Evolutionary conservation across 495 filamentous ascomycete species (phyloP), one percentile per base, ranked within the genome.

Genomic region (Lasiosphaeriaceae sp.): DNA sequence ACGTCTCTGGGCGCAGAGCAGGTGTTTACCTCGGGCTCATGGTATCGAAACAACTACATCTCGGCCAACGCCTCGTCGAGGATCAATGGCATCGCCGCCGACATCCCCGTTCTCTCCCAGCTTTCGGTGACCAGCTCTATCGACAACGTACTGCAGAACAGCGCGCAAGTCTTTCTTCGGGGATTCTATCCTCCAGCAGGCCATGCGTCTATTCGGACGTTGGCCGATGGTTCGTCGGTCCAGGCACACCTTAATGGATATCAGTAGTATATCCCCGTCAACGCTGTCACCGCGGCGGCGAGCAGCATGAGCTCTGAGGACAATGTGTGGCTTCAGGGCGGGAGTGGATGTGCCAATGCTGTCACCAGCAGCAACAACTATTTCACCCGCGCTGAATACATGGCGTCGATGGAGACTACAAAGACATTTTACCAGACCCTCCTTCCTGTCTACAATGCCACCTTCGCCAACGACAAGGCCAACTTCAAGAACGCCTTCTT

Each of bases 111-210:
- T 23, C 73, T 86, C 35, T 81, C 84, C 2, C 78, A 92, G 68
- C 73, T 89, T 61, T 71, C 74, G 47, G 71, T 83, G 11, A 85
- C 84, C 17, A 73, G 81, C 17, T 85, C 87, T 1, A 61, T 74
- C 7, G 84, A 89, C 61, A 74, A 71, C 11, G 86, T 89, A 17
- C 74, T 90, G 44, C 81, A 86, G 67, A 84, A 79, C 19, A 88
- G 87, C 4, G 88, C 87, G 1, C 77, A 86, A 61, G 87, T 84
- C 6, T 95, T 93, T 65, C 77, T 93, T 64, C 88, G 92, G 72
- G 90, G 86, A 9, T 74, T 95, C 9, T 96, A 95, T 65, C 90
- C 90, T 16, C 88, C 90, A 2, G 75, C 82, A 20, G 83, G 83
- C 24, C 21, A 66, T 12, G 69, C 67, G 47, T 70, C 76, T 19